Percentiles rank a stretch among this genome's conserved stretches.
phyloP scores from a whole-genome alignment of 1,139 yeast genomes.

The Nakaseomyces nivariensis region DNA sequence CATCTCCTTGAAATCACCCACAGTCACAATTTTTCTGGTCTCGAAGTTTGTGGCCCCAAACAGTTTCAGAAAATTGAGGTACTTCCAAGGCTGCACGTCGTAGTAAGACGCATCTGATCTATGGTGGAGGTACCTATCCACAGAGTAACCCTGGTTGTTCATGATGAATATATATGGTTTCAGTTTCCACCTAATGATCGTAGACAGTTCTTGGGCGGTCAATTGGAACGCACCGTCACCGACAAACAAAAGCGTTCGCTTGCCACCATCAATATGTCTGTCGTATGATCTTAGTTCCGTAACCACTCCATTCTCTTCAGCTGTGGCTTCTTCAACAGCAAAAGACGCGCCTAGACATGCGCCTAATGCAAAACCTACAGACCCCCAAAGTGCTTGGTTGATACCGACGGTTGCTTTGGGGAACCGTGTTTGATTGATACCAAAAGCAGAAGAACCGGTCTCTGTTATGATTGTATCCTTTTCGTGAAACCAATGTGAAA shows the following conservation, averaged over 20 bases:
- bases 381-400: slow-evolving; percentile 84
- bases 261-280: slow-evolving; percentile 32
- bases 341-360: slow-evolving; percentile 75
- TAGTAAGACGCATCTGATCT: slow-evolving; percentile 63
- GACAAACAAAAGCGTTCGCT: slow-evolving; percentile 67
- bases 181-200: slow-evolving; percentile 67
- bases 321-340: slow-evolving; percentile 51
- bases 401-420: slow-evolving; percentile 64
- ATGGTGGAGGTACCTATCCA: slow-evolving; percentile 69
- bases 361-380: slow-evolving; percentile 79
- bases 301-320: not conserved
- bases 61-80: slow-evolving; percentile 50
- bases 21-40: slow-evolving; percentile 43
- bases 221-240: slow-evolving; percentile 89
- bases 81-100: slow-evolving; percentile 78
- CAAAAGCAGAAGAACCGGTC: slow-evolving; percentile 86
- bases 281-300: slow-evolving; percentile 35
- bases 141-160: slow-evolving; percentile 81
- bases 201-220: slow-evolving; percentile 76
- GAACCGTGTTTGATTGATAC: slow-evolving; percentile 67
- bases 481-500: slow-evolving; percentile 62
- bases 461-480: slow-evolving; percentile 77
- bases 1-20: slow-evolving; percentile 41
- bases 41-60: slow-evolving; percentile 63
- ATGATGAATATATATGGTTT: slow-evolving; percentile 72